phyloP scores from a whole-genome alignment of 192 early-diverging fungal species.

The Coemansia sp. region DNA sequence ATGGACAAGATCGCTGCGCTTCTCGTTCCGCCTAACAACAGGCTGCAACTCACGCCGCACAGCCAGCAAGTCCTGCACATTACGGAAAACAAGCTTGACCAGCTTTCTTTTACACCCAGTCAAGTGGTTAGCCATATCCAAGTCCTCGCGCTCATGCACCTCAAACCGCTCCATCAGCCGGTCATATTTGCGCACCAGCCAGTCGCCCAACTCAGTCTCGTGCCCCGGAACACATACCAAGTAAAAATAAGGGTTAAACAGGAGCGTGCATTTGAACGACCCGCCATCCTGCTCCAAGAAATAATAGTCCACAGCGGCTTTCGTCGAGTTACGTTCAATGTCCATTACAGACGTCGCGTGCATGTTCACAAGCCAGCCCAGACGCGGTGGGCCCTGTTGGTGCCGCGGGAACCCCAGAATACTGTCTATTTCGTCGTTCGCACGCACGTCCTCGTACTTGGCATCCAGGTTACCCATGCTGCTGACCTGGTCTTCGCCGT shows the following conservation, averaged over 20 bases:
- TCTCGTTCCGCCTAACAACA: constrained; percentile 68
- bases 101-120: constrained; percentile 67
- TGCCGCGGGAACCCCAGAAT: constrained; percentile 69
- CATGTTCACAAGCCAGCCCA: constrained; percentile 98
- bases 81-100: constrained; percentile 82
- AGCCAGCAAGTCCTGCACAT: constrained; percentile 75
- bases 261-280: constrained; percentile 84
- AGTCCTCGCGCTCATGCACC: constrained; percentile 77
- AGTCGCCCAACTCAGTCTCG: constrained; percentile 86
- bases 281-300: constrained; percentile 89
- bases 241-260: constrained; percentile 91
- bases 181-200: constrained; percentile 71
- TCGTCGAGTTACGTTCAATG: constrained; percentile 64
- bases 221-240: constrained; percentile 76
- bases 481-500: constrained; percentile 20
- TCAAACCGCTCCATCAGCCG: constrained; percentile 64
- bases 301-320: constrained; percentile 85
- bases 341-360: constrained; percentile 74
- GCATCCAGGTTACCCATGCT: constrained; percentile 26
- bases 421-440: constrained; percentile 57
- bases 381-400: constrained; percentile 67
- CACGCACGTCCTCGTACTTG: constrained; percentile 31
- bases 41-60: constrained; percentile 77
- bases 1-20: constrained; percentile 61
- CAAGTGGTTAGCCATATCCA: constrained; percentile 90